Evolutionary conservation across 768 basidiomycete genomes (phyloP).

Genomic region (Lentinula detonsa): DNA sequence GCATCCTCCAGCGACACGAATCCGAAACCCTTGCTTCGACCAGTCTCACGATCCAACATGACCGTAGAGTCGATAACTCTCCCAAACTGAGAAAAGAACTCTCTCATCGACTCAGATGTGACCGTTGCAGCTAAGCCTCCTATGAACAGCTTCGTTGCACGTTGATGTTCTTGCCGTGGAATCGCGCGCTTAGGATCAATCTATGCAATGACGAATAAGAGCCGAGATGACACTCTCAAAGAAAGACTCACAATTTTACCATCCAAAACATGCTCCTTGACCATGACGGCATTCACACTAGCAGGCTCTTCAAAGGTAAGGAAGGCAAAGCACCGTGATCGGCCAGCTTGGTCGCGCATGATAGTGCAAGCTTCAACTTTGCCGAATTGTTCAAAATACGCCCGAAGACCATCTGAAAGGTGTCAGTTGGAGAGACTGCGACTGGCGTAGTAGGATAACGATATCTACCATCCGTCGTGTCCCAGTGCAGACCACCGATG

Average conservation of each 20-base stretch:
- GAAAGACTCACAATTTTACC: constrained; percentile 85
- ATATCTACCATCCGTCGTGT: constrained; percentile 92
- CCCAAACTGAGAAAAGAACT: constrained; percentile 91
- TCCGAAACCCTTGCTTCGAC: constrained; percentile 94
- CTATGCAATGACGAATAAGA: constrained; percentile 41
- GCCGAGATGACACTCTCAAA: constrained; percentile 36
- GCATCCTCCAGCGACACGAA: constrained; percentile 95
- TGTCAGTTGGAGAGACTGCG: neutral
- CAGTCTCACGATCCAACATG: constrained; percentile 96
- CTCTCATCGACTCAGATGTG: constrained; percentile 89
- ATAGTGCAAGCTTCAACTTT: constrained; percentile 97
- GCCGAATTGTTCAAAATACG: constrained; percentile 95
- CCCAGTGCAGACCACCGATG: constrained; percentile 85
- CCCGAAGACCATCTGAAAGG: constrained; percentile 60
- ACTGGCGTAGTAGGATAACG: too few species aligned
- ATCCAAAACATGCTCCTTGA: constrained; percentile 89
- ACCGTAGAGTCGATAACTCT: constrained; percentile 97
- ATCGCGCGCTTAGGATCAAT: constrained; percentile 99
- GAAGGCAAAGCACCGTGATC: constrained; percentile 97
- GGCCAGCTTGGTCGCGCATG: constrained; percentile 94
- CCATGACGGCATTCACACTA: constrained; percentile 94
- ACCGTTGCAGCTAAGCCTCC: constrained; percentile 90
- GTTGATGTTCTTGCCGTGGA: constrained; percentile 90
- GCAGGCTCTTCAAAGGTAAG: constrained; percentile 91
- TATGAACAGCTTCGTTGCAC: constrained; percentile 93